Evolutionary conservation across 805 yeast species (phyloP), one percentile per base, ranked within the genome.

Genomic region (Aciculoconidium aculeatum): DNA sequence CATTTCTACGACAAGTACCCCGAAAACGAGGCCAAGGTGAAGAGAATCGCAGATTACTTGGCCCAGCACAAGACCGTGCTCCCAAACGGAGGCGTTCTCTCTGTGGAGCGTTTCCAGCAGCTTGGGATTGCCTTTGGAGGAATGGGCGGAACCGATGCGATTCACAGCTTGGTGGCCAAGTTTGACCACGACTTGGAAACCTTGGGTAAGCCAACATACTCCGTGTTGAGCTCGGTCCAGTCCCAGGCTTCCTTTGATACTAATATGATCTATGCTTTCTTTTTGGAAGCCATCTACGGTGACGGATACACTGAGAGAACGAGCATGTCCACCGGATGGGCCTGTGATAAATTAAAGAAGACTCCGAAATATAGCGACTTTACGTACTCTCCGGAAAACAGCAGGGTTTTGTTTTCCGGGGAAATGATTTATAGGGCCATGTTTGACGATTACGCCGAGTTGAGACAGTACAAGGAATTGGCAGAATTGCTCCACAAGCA

Each of bases 201-300:
- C 3, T 41, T 47, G 14, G 70, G 63, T 1, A 33, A 41, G 14
- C 63, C 72, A 4, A 51, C 72, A 3, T 65, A 63, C 35, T 44
- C 37, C 11, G 53, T 65, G 1, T 51, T 70, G 32, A 37, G 30
- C 14, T 24, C 37, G 2, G 35, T 72, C 8, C 62, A 66, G 36
- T 46, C 45, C 25, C 39, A 32, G 14, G 45, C 55, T 6, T 51
- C 65, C 1, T 75, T 72, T 42, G 80, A 74, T 34, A 66, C 79
- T 4, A 75, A 75, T 37, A 50, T 69, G 17, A 41, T 75, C 11
- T 75, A 75, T 41, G 73, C 75, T 3, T 53, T 76, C 22, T 65
- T 73, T 39, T 79, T 73, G 44, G 80, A 75, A 38, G 73, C 77
- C 5, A 73, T 75, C 10, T 75, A 75, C 45, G 55, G 70, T 35